Base-by-base conservation (phyloP, 1,284 basidiomycete species). In the Cutaneotrichosporon sp. region DNA sequence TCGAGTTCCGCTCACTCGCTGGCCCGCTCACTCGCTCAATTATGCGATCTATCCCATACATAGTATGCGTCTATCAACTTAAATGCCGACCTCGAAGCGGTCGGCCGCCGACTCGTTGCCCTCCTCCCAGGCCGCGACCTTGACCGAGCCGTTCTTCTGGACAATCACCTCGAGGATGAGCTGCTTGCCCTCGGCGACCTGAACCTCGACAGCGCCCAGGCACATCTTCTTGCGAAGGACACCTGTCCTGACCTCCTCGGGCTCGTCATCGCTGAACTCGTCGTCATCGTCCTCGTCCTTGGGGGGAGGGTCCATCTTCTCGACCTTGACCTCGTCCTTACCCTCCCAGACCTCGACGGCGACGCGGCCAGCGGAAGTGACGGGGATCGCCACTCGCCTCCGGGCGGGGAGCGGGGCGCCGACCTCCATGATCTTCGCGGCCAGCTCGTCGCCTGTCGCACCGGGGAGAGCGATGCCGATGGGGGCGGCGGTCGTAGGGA, bases 301-400 rank as follows among this genome's bases (percentile, higher is more conserved):
- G 21, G 82, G 79, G 46, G 81, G 75, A 22, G 67, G 67, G 52
- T 63, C 68, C 55, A 86, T 82, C 71, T 86, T 88, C 69, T 92
- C 90, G 22, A 91, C 82, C 72, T 89, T 88, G 73, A 97, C 85
- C 14, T 86, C 86, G 72, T 92, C 89, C 68, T 87, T 86, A 53
- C 90, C 91, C 80, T 98, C 91, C 88, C 91, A 94, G 50, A 98
- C 81, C 79, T 95, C 91, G 66, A 96, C 85, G 16, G 86, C 87
- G 56, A 92, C 83, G 61, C 80, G 82, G 49, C 78, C 78, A 7
- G 88, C 79, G 51, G 78, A 78, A 7, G 88, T 84, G 31, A 90
- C 86, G n/a, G 89, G 87, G 70, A 97, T 83, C 18, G 86, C 83
- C 57, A 91, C 84, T 6, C 84, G 84, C 59, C 94, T 83, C 65